phyloP scores from a whole-genome alignment of 1,139 yeast species.

The Pichia sp. region DNA sequence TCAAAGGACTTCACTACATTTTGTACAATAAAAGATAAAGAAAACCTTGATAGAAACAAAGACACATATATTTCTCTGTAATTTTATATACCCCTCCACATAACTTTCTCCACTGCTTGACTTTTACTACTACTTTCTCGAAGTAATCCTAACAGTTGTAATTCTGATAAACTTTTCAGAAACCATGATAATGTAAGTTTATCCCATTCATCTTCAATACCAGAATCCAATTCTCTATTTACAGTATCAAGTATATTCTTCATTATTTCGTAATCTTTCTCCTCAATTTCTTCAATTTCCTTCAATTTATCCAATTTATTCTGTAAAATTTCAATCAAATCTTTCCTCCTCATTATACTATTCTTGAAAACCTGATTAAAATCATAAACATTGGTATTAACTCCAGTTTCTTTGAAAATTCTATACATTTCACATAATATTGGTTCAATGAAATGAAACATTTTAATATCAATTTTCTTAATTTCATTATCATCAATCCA shows the following conservation, averaged over 20 bases:
- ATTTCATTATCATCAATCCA: slow-evolving; percentile 14
- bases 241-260: slow-evolving; percentile 11
- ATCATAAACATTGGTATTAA: slow-evolving; percentile 66
- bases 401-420: slow-evolving; percentile 75
- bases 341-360: slow-evolving; percentile 36
- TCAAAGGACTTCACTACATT: slow-evolving; percentile 25
- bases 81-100: slow-evolving; percentile 51
- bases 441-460: slow-evolving; percentile 36
- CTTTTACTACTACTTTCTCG: slow-evolving; percentile 41
- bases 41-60: too few species aligned
- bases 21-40: slow-evolving; percentile 10
- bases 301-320: slow-evolving; percentile 17
- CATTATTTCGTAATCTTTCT: slow-evolving; percentile 4
- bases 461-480: slow-evolving; percentile 13
- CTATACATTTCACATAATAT: slow-evolving; percentile 53
- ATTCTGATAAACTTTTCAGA: slow-evolving; percentile 49
- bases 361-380: slow-evolving; percentile 66
- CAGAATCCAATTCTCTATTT: slow-evolving; percentile 23
- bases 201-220: slow-evolving; percentile 38
- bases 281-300: slow-evolving; percentile 3
- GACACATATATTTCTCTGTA: too few species aligned
- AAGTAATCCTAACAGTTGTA: slow-evolving; percentile 46
- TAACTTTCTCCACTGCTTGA: slow-evolving; percentile 49
- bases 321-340: slow-evolving; percentile 32
- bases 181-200: slow-evolving; percentile 47